Percentiles rank a stretch among this genome's conserved stretches.
Evolutionary conservation across 116 monocot species (phyloP).

Genomic region (Thalassia testudinum): DNA sequence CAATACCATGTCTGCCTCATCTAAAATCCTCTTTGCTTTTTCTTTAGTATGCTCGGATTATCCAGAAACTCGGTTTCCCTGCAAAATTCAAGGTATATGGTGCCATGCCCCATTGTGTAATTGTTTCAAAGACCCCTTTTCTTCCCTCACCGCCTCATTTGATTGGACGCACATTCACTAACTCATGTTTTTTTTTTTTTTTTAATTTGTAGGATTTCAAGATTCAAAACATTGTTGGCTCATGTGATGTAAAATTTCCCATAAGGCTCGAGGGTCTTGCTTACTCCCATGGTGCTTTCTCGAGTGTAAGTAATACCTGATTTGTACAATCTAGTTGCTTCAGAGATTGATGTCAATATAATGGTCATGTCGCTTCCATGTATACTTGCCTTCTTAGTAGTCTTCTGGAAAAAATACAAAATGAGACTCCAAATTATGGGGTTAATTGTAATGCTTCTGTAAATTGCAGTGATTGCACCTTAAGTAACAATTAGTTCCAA

Average conservation of each 20-base stretch:
- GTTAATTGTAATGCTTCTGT: too few species aligned
- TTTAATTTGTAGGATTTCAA: conserved; percentile 31
- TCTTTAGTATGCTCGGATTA: conserved; percentile 55
- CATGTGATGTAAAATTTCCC: conserved; percentile 50
- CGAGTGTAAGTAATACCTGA: conserved; percentile 17
- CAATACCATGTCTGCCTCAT: neutral
- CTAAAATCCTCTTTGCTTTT: neutral
- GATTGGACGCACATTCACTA: too few species aligned
- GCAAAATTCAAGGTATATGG: conserved; percentile 39
- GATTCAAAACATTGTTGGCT: conserved; percentile 51
- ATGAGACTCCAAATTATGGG: too few species aligned
- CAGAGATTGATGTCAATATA: too few species aligned
- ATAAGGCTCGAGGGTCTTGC: conserved; percentile 35
- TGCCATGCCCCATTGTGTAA: neutral
- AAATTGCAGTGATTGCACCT: too few species aligned
- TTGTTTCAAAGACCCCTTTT: neutral
- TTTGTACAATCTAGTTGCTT: neutral
- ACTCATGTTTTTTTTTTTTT: neutral
- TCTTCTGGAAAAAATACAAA: too few species aligned
- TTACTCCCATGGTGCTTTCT: conserved; percentile 25
- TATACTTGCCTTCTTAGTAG: too few species aligned
- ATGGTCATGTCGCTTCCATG: too few species aligned
- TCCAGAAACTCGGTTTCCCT: conserved; percentile 55
- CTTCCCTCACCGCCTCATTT: too few species aligned
- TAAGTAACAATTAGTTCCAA: too few species aligned